A percentile compares a stretch with the other conserved stretches of the same genome.
These are phyloP conservation scores for Botrytis tulipae DNA, from an alignment of 2,329 filamentous ascomycete genomes.

Conservation along the genomic window DNA sequence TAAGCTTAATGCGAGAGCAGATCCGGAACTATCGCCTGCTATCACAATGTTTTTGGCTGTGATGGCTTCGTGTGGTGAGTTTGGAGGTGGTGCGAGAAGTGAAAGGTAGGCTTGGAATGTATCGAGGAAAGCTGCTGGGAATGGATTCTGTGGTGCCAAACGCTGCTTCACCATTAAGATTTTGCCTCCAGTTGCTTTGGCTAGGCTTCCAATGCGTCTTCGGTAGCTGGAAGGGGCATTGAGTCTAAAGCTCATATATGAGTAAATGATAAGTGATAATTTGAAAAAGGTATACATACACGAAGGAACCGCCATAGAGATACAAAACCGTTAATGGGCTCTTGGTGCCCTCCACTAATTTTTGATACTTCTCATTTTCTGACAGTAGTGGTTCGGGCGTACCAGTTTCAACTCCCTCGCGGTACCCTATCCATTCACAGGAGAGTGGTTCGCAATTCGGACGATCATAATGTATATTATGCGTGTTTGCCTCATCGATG, in stretches of 20 bases:
- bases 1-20: not conserved
- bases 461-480: constrained; percentile 4
- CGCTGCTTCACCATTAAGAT: not conserved
- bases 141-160: constrained; percentile 4
- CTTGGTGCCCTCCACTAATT: not conserved
- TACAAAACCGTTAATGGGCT: not conserved
- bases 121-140: constrained; percentile 14
- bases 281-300: not conserved
- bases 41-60: not conserved
- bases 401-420: not conserved
- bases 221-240: not conserved
- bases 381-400: not conserved
- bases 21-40: constrained; percentile 1
- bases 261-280: not conserved
- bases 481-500: not conserved
- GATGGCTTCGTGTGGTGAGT: not conserved
- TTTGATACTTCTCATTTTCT: not conserved
- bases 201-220: not conserved
- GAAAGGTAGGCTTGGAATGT: constrained; percentile 1
- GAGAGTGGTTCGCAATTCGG: not conserved
- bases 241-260: not conserved
- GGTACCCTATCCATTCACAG: not conserved
- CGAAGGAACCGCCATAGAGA: not conserved
- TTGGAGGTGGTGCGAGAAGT: not conserved
- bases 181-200: not conserved